Evolutionary conservation across 257 asterid species (phyloP).

Genomic region (Leonotis leonurus): DNA sequence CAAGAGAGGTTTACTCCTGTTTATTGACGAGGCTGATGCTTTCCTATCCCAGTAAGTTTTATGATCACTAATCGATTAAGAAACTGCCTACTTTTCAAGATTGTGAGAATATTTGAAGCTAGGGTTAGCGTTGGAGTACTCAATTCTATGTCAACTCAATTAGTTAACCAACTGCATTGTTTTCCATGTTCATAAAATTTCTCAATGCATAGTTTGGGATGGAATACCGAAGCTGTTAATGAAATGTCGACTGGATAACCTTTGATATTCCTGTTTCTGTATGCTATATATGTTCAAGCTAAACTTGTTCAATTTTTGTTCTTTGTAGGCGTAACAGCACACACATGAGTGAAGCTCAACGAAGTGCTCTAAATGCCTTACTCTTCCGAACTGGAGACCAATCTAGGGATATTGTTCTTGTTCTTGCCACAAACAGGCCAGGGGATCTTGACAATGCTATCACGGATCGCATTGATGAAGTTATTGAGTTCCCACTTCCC

Average conservation of each 20-base stretch:
- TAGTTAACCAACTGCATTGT: too few species aligned
- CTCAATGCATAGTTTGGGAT: too few species aligned
- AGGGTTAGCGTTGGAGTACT: background rate
- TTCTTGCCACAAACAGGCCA: constrained; percentile 91
- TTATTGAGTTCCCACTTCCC: constrained; percentile 92
- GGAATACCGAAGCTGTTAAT: too few species aligned
- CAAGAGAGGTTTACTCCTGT: constrained; percentile 77
- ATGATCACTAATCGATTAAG: background rate
- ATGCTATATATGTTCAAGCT: background rate
- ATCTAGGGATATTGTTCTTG: constrained; percentile 90
- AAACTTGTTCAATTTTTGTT: background rate
- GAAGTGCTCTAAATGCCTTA: constrained; percentile 87
- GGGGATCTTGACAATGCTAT: constrained; percentile 92
- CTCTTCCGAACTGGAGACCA: constrained; percentile 97
- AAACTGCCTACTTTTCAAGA: background rate
- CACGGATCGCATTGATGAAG: constrained; percentile 94
- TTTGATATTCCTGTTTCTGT: background rate
- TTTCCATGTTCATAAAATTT: background rate
- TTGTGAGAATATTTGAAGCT: background rate
- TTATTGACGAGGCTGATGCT: constrained; percentile 98
- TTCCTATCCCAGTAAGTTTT: constrained; percentile 92
- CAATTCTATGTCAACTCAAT: background rate
- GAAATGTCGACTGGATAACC: background rate
- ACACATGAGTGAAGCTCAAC: constrained; percentile 95
- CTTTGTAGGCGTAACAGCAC: constrained; percentile 74